These are phyloP conservation scores for Hygrocybe coccinea DNA, from an alignment of 768 basidiomycete species.

Conservation along the genomic window DNA sequence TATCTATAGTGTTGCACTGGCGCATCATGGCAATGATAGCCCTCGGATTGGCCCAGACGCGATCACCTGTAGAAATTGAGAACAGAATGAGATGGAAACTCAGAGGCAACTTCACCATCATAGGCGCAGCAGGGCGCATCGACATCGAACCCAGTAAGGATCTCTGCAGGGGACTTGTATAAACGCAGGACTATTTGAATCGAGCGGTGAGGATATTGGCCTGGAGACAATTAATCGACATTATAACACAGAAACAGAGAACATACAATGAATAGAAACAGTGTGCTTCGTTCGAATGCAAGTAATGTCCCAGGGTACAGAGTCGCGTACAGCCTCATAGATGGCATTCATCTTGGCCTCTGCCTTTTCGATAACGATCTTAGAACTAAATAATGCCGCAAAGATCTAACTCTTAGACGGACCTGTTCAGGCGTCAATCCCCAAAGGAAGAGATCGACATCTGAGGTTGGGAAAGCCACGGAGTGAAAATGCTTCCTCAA, in stretches of 20 bases:
- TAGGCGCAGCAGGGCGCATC: slow-evolving; percentile 60
- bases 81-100: neutral
- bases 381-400: neutral
- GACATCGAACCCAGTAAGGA: slow-evolving; percentile 64
- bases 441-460: slow-evolving; percentile 61
- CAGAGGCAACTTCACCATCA: slow-evolving; percentile 30
- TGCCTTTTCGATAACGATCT: slow-evolving; percentile 32
- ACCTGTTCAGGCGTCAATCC: slow-evolving; percentile 54
- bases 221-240: slow-evolving; percentile 25
- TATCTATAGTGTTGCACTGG: slow-evolving; percentile 60
- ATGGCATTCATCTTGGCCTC: slow-evolving; percentile 55
- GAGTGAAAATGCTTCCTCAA: slow-evolving; percentile 57
- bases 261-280: slow-evolving; percentile 56
- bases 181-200: slow-evolving; percentile 63
- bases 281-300: slow-evolving; percentile 64
- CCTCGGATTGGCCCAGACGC: slow-evolving; percentile 58
- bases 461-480: slow-evolving; percentile 52
- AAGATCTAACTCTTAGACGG: slow-evolving; percentile 3
- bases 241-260: neutral
- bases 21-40: slow-evolving; percentile 60
- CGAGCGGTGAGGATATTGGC: slow-evolving; percentile 63
- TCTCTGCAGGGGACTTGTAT: slow-evolving; percentile 58
- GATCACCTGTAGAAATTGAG: slow-evolving; percentile 29
- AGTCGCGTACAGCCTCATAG: slow-evolving; percentile 60
- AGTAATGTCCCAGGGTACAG: slow-evolving; percentile 64